A percentile compares a stretch with the other conserved stretches of the same genome.
Conservation (phyloP, 1,139 yeast species). For the Protomyces inundatus region DNA sequence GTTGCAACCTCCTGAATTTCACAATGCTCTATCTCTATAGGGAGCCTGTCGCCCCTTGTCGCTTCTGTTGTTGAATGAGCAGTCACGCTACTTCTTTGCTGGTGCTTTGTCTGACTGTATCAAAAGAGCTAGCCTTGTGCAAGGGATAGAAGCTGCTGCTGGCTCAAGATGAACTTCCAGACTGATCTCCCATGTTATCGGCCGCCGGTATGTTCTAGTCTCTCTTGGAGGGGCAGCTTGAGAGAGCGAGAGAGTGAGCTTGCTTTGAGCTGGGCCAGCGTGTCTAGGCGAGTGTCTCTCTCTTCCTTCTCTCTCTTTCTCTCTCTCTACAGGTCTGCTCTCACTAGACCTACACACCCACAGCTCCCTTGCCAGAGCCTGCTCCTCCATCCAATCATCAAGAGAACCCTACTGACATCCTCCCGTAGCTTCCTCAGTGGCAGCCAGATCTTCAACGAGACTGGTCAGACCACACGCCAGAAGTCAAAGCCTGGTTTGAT, state of each 20-base stretch:
- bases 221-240: neutral
- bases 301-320: neutral
- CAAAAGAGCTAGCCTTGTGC: too few relatives aligned
- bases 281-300: too few relatives aligned
- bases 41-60: too few relatives aligned
- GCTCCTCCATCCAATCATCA: neutral
- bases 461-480: neutral
- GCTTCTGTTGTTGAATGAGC: too few relatives aligned
- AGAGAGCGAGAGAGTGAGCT: neutral
- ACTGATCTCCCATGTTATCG: neutral
- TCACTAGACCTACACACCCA: neutral
- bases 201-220: neutral
- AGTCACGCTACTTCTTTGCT: too few relatives aligned
- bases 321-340: too few relatives aligned
- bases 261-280: too few relatives aligned
- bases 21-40: too few relatives aligned
- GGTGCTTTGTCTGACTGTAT: too few relatives aligned
- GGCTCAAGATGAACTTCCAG: neutral
- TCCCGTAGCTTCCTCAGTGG: neutral
- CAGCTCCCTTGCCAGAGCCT: neutral
- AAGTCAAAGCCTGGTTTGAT: neutral
- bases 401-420: neutral
- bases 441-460: neutral
- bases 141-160: too few relatives aligned
- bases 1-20: too few relatives aligned